These are phyloP conservation scores for Fraxinus dipetala DNA, from an alignment of 305 asterid genomes.

Conservation along the genomic window DNA sequence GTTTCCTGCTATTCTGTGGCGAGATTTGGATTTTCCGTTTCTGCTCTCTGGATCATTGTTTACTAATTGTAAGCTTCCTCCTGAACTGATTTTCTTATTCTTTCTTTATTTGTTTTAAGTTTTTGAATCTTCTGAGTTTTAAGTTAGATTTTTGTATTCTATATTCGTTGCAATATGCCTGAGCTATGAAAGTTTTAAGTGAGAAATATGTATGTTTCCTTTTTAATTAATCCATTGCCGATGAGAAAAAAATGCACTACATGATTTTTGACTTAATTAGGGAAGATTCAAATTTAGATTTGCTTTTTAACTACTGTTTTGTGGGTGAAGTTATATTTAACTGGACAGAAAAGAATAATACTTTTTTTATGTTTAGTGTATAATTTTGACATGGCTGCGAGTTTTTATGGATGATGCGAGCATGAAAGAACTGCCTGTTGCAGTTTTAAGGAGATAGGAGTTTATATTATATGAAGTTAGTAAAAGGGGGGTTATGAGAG, in stretches of 20 bases:
- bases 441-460: not conserved
- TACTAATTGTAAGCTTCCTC: constrained; percentile 33
- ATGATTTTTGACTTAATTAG: not conserved
- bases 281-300: not conserved
- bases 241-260: not conserved
- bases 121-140: not conserved
- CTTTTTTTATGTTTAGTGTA: not conserved
- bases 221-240: no score
- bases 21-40: constrained; percentile 23
- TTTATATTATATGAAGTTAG: no score
- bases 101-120: no score
- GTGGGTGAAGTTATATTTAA: not conserved
- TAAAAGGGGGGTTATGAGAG: not conserved
- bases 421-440: not conserved
- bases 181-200: not conserved
- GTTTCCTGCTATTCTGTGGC: constrained; percentile 22
- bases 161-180: not conserved
- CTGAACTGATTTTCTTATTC: not conserved
- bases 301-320: not conserved
- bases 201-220: not conserved
- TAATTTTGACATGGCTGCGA: not conserved
- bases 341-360: no score
- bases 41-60: constrained; percentile 41
- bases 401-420: not conserved
- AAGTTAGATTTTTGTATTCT: not conserved